A percentile compares a stretch with the other conserved stretches of the same genome.
phyloP scores from a whole-genome alignment of 2,329 filamentous ascomycete genomes.

The Aspergillus brunneoviolaceus region DNA sequence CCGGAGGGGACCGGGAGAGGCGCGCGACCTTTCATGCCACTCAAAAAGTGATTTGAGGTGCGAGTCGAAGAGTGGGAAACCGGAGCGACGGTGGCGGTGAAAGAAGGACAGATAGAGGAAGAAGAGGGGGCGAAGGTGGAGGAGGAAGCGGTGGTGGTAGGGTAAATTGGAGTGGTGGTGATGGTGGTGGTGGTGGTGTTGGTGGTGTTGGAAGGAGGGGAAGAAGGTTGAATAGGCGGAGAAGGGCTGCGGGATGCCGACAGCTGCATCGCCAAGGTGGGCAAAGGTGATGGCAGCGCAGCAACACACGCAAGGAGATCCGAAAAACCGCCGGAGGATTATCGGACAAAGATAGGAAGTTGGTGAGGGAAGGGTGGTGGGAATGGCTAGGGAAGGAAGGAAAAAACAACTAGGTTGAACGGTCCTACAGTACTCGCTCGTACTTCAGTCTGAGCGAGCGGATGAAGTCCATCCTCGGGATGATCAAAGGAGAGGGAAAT shows the following conservation, averaged over 20 bases:
- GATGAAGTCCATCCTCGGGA: not conserved
- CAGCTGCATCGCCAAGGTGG: conserved; percentile 22
- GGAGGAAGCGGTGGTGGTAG: not conserved
- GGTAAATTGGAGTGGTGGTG: too few species aligned
- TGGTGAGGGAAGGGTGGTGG: not conserved
- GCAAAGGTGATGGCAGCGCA: conserved; percentile 4
- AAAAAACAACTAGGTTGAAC: not conserved
- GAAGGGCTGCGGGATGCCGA: conserved; percentile 23
- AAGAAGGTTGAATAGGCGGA: conserved; percentile 18
- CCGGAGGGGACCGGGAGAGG: conserved; percentile 41
- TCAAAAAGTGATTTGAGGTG: conserved; percentile 29
- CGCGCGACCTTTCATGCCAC: conserved; percentile 43
- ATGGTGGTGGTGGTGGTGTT: conserved; percentile 15
- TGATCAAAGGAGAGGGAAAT: not conserved
- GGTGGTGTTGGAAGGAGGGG: conserved; percentile 16
- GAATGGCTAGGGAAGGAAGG: conserved; percentile 12
- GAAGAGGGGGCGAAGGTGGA: conserved; percentile 17
- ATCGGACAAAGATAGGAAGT: conserved; percentile 16
- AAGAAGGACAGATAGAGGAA: conserved; percentile 18
- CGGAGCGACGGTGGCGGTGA: not conserved
- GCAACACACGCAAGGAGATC: not conserved
- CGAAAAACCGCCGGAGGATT: conserved; percentile 27
- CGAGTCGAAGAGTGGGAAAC: conserved; percentile 12
- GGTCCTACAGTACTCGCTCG: too few species aligned
- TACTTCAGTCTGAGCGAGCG: not conserved